Evolutionary conservation across 2,329 filamentous ascomycete genomes (phyloP).

Genomic region (Cordyceps militaris): DNA sequence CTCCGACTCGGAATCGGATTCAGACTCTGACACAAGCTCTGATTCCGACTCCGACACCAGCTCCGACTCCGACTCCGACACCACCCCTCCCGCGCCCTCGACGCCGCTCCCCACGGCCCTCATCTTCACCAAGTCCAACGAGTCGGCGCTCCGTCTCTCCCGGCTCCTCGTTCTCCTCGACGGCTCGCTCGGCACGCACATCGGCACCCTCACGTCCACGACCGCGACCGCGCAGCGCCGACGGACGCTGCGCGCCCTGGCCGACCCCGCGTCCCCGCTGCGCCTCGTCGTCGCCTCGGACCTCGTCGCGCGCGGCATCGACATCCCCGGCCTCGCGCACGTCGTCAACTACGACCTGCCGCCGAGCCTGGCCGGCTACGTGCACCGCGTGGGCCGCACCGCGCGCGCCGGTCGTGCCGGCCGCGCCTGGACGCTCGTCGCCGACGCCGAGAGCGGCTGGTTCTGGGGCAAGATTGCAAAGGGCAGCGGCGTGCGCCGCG

Average conservation of each 20-base stretch:
- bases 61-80: conserved; percentile 24
- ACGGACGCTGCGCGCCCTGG: conserved; percentile 61
- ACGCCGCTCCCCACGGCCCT: conserved; percentile 45
- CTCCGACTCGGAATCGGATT: conserved; percentile 23
- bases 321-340: conserved; percentile 70
- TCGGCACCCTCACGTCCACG: conserved; percentile 70
- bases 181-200: conserved; percentile 46
- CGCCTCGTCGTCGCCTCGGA: conserved; percentile 84
- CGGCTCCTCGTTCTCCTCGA: conserved; percentile 66
- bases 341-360: conserved; percentile 95
- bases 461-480: conserved; percentile 79
- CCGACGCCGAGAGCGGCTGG: conserved; percentile 78
- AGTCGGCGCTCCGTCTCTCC: conserved; percentile 78
- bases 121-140: conserved; percentile 87
- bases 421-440: conserved; percentile 79
- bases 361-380: conserved; percentile 70
- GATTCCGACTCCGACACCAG: conserved; percentile 16
- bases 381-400: conserved; percentile 87
- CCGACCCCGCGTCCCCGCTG: conserved; percentile 55
- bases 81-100: conserved; percentile 3
- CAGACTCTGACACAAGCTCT: conserved; percentile 22
- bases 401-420: conserved; percentile 72
- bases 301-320: conserved; percentile 84
- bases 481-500: conserved; percentile 41
- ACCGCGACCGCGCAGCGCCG: conserved; percentile 64